Conservation (phyloP, 2,329 filamentous ascomycete species). For the Monascus ruber region DNA sequence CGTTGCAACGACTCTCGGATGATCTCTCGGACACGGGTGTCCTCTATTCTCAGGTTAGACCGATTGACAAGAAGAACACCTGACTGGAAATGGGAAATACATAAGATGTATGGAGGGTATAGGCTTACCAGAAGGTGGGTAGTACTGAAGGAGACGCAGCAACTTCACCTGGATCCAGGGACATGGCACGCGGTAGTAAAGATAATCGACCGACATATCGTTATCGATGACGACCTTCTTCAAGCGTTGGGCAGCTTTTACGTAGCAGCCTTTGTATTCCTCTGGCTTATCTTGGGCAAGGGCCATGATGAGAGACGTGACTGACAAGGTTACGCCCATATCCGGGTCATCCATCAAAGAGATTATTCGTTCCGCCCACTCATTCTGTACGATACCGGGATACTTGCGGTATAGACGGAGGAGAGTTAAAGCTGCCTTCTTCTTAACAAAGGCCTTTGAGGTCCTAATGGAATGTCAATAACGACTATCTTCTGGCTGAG, state of each 20-base stretch:
- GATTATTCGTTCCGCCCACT: conserved; percentile 96
- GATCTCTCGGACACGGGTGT: conserved; percentile 80
- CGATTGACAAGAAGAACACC: not conserved
- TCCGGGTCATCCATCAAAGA: conserved; percentile 97
- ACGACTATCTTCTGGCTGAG: conserved; percentile 6
- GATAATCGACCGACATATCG: conserved; percentile 80
- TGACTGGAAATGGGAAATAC: no score
- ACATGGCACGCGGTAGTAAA: conserved; percentile 99
- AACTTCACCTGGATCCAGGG: conserved; percentile 98
- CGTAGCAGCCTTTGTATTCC: conserved; percentile 85
- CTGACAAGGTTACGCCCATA: conserved; percentile 85
- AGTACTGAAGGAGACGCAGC: conserved; percentile 84
- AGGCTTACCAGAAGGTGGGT: conserved; percentile 71
- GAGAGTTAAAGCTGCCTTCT: conserved; percentile 91
- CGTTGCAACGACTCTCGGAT: conserved; percentile 85
- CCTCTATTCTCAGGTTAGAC: conserved; percentile 46
- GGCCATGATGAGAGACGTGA: conserved; percentile 91
- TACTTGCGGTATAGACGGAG: conserved; percentile 90
- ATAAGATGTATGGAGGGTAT: not conserved
- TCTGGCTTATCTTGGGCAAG: conserved; percentile 90
- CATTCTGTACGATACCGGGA: conserved; percentile 82
- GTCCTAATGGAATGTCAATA: conserved; percentile 36
- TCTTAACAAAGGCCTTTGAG: conserved; percentile 97
- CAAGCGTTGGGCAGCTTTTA: conserved; percentile 79
- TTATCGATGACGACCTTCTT: conserved; percentile 85